These are phyloP conservation scores for Isabelozyma heimii DNA, from an alignment of 805 yeast genomes.

Conservation along the genomic window DNA sequence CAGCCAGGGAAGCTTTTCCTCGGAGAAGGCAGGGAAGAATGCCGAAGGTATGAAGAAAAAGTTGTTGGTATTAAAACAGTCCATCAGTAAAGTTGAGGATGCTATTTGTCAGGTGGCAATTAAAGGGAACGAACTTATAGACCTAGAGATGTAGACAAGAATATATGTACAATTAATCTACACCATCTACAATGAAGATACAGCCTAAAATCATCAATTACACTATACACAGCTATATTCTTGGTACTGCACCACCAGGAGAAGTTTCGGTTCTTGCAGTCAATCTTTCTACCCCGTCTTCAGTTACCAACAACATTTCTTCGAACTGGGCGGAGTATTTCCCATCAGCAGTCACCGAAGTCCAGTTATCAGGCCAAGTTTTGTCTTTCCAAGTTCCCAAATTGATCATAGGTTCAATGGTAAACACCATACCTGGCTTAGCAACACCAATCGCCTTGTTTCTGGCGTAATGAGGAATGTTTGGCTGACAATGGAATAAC, in stretches of 20 bases:
- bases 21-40: slow-evolving; percentile 9
- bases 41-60: slow-evolving; percentile 14
- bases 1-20: slow-evolving; percentile 13
- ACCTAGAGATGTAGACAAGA: neutral
- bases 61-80: slow-evolving; percentile 18
- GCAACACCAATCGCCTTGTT: slow-evolving; percentile 92
- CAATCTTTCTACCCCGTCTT: slow-evolving; percentile 86
- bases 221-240: slow-evolving; percentile 32
- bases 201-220: neutral
- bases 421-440: slow-evolving; percentile 94
- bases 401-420: slow-evolving; percentile 96
- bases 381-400: slow-evolving; percentile 77
- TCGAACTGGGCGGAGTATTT: slow-evolving; percentile 90
- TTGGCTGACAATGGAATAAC: slow-evolving; percentile 89
- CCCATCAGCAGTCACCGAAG: slow-evolving; percentile 89
- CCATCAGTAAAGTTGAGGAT: slow-evolving; percentile 20
- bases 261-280: slow-evolving; percentile 76
- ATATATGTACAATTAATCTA: too few species aligned
- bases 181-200: slow-evolving; percentile 1
- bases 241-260: slow-evolving; percentile 83
- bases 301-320: slow-evolving; percentile 90
- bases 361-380: slow-evolving; percentile 98
- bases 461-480: slow-evolving; percentile 89
- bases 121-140: slow-evolving; percentile 13
- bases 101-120: slow-evolving; percentile 18